Conservation (phyloP, 768 basidiomycete species). For the Kwoniella pini region DNA sequence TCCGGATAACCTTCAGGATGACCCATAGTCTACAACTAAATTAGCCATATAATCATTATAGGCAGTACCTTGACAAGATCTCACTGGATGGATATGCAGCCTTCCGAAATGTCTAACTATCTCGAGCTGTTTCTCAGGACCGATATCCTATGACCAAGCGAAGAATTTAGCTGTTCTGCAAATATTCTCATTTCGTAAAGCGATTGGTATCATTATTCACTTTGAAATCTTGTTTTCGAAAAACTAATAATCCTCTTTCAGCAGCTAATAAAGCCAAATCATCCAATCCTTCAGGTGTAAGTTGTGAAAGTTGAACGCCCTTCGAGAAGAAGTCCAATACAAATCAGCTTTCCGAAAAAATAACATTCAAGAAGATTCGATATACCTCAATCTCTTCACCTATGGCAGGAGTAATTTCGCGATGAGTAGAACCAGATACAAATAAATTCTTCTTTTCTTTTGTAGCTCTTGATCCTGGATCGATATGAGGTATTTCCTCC, state of each 20-base stretch:
- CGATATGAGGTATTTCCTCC: conserved; percentile 12
- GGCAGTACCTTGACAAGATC: too few relatives aligned
- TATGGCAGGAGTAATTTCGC: conserved; percentile 15
- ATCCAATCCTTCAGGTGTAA: conserved; percentile 16
- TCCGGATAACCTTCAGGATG: too few relatives aligned
- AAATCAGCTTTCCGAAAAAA: too few relatives aligned
- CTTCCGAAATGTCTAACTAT: conserved; percentile 22
- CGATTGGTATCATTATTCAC: too few relatives aligned
- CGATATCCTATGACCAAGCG: too few relatives aligned
- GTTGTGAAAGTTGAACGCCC: conserved; percentile 18
- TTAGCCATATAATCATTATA: too few relatives aligned
- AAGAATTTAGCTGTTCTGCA: too few relatives aligned
- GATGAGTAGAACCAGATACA: neutral
- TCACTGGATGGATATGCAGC: conserved; percentile 22
- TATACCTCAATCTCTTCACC: conserved; percentile 20
- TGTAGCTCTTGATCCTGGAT: conserved; percentile 3
- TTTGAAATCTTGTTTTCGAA: too few relatives aligned
- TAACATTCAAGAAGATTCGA: too few relatives aligned
- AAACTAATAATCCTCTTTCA: conserved; percentile 20
- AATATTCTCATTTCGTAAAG: too few relatives aligned
- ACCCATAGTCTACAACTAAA: too few relatives aligned
- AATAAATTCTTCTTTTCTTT: conserved; percentile 7
- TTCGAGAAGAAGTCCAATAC: too few relatives aligned
- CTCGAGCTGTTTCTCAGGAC: conserved; percentile 19
- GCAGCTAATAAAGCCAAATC: conserved; percentile 20